Evolutionary conservation across 2,329 filamentous ascomycete species (phyloP).

Genomic region (Beauveria brongniartii): DNA sequence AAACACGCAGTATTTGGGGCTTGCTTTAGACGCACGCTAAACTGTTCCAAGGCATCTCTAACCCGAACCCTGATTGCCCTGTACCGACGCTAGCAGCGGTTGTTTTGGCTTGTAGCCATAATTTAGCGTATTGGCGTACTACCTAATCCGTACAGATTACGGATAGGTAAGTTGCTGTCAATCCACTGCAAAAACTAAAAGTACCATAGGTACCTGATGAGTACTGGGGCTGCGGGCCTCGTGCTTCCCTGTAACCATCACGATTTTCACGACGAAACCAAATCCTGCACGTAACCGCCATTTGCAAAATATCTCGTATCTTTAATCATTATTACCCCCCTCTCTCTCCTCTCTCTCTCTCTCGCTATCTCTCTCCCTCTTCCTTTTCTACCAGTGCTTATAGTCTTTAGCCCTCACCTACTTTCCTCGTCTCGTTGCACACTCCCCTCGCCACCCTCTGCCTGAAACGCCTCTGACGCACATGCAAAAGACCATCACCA

Average conservation of each 20-base stretch:
- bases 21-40: not conserved
- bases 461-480: slow-evolving; percentile 9
- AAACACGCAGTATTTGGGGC: not conserved
- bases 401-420: not conserved
- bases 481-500: not conserved
- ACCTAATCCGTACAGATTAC: too few species aligned
- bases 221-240: too few species aligned
- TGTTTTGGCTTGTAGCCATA: not conserved
- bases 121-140: too few species aligned
- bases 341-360: not conserved
- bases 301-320: too few species aligned
- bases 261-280: too few species aligned
- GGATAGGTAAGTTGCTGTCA: too few species aligned
- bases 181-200: too few species aligned
- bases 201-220: too few species aligned
- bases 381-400: too few species aligned
- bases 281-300: too few species aligned
- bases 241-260: too few species aligned
- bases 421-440: not conserved
- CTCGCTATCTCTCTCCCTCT: not conserved
- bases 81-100: slow-evolving; percentile 7
- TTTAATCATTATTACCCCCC: too few species aligned
- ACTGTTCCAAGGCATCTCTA: not conserved
- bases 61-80: not conserved
- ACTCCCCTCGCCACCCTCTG: not conserved